These are phyloP conservation scores for Crithidia brevicula DNA, from an alignment of 208 protist genomes.

Conservation along the genomic window DNA sequence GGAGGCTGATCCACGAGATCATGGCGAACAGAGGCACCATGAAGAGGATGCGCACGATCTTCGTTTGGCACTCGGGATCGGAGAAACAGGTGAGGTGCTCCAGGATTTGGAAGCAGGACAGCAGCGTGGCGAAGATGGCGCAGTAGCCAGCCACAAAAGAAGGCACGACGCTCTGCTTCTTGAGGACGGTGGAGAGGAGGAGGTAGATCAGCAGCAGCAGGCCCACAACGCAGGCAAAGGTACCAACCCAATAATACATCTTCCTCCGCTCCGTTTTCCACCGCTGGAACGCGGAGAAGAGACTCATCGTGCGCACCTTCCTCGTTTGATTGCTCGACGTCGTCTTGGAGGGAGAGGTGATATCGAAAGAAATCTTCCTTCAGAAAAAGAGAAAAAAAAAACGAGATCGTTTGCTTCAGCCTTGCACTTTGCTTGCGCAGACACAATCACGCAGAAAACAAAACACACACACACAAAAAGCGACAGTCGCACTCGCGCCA, in stretches of 20 bases:
- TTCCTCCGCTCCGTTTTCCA: slow-evolving; percentile 61
- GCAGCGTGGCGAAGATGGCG: slow-evolving; percentile 85
- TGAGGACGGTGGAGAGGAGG: slow-evolving; percentile 46
- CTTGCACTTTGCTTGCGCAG: no score
- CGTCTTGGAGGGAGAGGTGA: no score
- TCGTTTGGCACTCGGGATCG: slow-evolving; percentile 90
- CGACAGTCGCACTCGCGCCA: no score
- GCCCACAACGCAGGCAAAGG: slow-evolving; percentile 76
- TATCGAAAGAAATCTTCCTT: no score
- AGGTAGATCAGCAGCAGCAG: slow-evolving; percentile 75
- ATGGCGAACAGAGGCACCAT: slow-evolving; percentile 94
- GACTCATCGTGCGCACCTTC: no score
- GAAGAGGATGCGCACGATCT: slow-evolving; percentile 94
- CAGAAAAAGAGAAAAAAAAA: no score
- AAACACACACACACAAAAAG: no score
- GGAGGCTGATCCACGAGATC: slow-evolving; percentile 83
- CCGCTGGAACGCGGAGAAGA: slow-evolving; percentile 23
- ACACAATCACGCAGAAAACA: no score
- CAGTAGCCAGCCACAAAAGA: slow-evolving; percentile 88
- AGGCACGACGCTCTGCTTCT: slow-evolving; percentile 64
- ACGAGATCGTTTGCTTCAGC: no score
- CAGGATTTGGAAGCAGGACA: slow-evolving; percentile 91
- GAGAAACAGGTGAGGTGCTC: slow-evolving; percentile 92
- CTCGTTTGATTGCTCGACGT: no score
- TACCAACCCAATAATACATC: slow-evolving; percentile 90